Conservation (phyloP, 352 stramenopile genomes). For the Lagenidium giganteum region DNA sequence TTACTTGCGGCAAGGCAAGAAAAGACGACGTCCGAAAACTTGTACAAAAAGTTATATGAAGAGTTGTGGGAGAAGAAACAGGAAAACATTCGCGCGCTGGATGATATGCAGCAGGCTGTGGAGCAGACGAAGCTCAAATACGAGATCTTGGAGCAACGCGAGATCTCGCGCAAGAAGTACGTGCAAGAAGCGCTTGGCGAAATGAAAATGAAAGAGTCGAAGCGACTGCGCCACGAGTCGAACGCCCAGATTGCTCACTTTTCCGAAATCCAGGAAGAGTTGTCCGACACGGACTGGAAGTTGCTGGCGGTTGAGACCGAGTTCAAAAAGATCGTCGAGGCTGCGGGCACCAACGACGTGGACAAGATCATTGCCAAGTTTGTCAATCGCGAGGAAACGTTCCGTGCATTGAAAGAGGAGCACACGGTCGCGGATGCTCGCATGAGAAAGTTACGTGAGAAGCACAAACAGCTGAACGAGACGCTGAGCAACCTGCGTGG, state of each 20-base stretch:
- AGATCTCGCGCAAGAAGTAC: conserved; percentile 70
- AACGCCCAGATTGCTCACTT: conserved; percentile 74
- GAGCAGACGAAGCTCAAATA: conserved; percentile 70
- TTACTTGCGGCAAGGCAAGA: conserved; percentile 62
- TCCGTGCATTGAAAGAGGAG: conserved; percentile 73
- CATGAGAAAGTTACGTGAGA: conserved; percentile 72
- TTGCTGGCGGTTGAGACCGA: conserved; percentile 61
- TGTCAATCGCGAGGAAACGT: conserved; percentile 56
- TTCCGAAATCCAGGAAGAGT: conserved; percentile 73
- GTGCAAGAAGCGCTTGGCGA: conserved; percentile 65
- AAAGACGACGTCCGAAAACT: conserved; percentile 55
- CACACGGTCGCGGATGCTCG: conserved; percentile 63
- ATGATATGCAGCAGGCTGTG: conserved; percentile 73
- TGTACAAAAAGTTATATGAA: conserved; percentile 62
- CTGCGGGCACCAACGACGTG: conserved; percentile 70
- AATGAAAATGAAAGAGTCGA: conserved; percentile 64
- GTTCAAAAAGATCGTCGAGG: conserved; percentile 73
- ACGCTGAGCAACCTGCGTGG: conserved; percentile 50
- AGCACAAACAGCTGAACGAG: conserved; percentile 76
- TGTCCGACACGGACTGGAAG: conserved; percentile 65
- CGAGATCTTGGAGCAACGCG: conserved; percentile 70
- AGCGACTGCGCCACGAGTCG: conserved; percentile 67
- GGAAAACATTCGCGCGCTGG: conserved; percentile 60
- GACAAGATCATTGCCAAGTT: conserved; percentile 83
- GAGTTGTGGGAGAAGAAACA: conserved; percentile 72